Evolutionary conservation across 306 rosid species (phyloP), one percentile per base, ranked within the genome.

Genomic region (Hippophae gyantsensis): DNA sequence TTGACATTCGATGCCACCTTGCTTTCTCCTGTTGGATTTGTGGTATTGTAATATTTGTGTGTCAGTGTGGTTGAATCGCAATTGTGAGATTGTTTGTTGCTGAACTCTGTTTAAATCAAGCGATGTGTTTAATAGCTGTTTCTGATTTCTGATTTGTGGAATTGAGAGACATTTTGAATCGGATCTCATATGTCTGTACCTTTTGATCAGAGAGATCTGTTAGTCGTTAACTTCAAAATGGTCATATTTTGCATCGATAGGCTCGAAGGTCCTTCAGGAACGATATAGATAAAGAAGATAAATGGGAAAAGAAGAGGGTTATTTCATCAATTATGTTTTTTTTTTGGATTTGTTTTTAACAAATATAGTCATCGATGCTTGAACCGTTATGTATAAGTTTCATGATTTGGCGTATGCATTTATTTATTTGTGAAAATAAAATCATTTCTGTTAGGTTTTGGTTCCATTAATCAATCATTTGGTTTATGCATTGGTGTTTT

Each of bases 51-150:
- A 51, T 62, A 48, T 42, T 47, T 2, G 27, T 55, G 40, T 69
- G 70, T 75, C 72, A 50, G 60, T 71, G 41, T 41, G 42, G 38
- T 44, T 48, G 32, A 55, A 57, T 49, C 38, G 56, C 38, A 32
- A 32, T 32, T 32, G 38, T 32, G 38, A 45, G 61, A 51, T 66
- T 58, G 44, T 47, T 18, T 43, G 14, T 40, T 25, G 68, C 48
- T 23, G 82, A 70, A 74, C 78, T 74, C 48, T 38, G 40, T 53
- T 56, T 6, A 77, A 70, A 73, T 76, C 6, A n/a, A 7, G 27
- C 62, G 69, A 63, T 60, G 58, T 53, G 49, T 25, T 69, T 63
- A 5, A 10, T 13, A 7, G 52, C 23, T 32, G 60, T 38, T 53
- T 74, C 41, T 57, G 51, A 42, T 50, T 42, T 52, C 18, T 13